Conservation (phyloP, 2,329 filamentous ascomycete genomes). For the Lecanicillium sp. region DNA sequence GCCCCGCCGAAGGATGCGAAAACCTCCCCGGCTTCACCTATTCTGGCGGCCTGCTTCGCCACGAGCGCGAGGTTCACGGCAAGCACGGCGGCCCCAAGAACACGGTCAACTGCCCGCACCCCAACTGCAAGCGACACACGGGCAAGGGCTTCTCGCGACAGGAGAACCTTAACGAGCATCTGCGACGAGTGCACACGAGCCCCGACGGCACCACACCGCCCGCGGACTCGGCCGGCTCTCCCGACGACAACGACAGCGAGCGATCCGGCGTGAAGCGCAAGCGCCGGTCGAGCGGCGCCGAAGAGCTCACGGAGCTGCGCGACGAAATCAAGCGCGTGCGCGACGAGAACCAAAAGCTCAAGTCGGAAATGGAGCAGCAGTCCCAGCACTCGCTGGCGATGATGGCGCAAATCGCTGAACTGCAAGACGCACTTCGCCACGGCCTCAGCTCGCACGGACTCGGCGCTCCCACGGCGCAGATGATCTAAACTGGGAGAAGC, state of each 20-base stretch:
- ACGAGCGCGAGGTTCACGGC: conserved; percentile 89
- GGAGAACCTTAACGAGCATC: conserved; percentile 90
- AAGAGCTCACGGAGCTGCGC: conserved; percentile 48
- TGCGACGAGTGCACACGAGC: conserved; percentile 76
- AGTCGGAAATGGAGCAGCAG: conserved; percentile 40
- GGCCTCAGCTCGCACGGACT: conserved; percentile 22
- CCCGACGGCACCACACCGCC: conserved; percentile 27
- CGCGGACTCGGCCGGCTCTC: conserved; percentile 27
- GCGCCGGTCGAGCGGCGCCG: conserved; percentile 24
- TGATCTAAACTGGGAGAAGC: conserved; percentile 22
- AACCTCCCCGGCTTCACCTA: conserved; percentile 94
- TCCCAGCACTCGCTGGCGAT: conserved; percentile 37
- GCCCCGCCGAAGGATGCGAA: conserved; percentile 72
- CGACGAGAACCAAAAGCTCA: conserved; percentile 56
- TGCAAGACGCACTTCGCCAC: conserved; percentile 34
- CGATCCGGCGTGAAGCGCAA: conserved; percentile 41
- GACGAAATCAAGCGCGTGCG: conserved; percentile 60
- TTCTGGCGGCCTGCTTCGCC: conserved; percentile 78
- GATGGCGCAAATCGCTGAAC: conserved; percentile 40
- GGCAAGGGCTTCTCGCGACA: conserved; percentile 88
- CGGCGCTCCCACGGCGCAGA: conserved; percentile 32
- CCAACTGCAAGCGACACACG: conserved; percentile 80
- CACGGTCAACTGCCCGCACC: conserved; percentile 75
- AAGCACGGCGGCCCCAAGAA: conserved; percentile 86
- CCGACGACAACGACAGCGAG: conserved; percentile 41